Base-by-base conservation (phyloP, 768 basidiomycete genomes). In the Podaxis carcinomalis region DNA sequence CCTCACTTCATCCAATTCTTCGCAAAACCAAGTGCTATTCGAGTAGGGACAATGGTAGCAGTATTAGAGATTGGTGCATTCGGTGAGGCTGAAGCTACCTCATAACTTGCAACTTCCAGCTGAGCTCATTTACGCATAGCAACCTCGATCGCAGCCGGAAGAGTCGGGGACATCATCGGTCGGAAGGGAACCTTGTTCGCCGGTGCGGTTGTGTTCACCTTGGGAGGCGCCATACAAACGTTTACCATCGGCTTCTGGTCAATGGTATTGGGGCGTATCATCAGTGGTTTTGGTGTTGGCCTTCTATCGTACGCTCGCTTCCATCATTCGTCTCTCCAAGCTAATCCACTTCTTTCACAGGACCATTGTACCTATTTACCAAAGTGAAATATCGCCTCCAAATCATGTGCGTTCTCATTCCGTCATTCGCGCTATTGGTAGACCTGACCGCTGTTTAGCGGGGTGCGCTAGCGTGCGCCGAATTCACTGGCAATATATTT, bases 341-440 rank as follows among this genome's bases (percentile, higher is more conserved):
- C 32, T 25, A 23, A 7, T 35, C 39, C 51, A 47, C 19, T 14
- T 55, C 25, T 44, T 19, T 16, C 27, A 44, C 56, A 92, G 91
- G 47, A 92, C 91, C 39, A 92, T 92, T 62, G 90, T 93, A 25
- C 92, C 91, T 5, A 91, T 92, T 60, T 93, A 92, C 69, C 90
- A 95, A 76, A 92, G 90, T 63, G 94, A 95, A 77, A 92, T 95
- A 46, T 93, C 90, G 4, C 93, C 93, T 19, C 90, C 94, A 2
- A 80, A 86, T 66, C 91, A 94, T 75, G 91, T 89, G 67, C 39
- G 82, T 68, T 39, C 40, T 39, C 36, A 10, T 21, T 47, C 19
- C 10, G 47, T 11, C 25, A 32, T 6, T 37, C 42, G n/a, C 40
- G 23, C 3, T 21, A 14, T 40, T 21, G 16, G 1, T 5, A 13